Conservation (phyloP, 2,329 filamentous ascomycete genomes). For the Penicillium sp. region DNA sequence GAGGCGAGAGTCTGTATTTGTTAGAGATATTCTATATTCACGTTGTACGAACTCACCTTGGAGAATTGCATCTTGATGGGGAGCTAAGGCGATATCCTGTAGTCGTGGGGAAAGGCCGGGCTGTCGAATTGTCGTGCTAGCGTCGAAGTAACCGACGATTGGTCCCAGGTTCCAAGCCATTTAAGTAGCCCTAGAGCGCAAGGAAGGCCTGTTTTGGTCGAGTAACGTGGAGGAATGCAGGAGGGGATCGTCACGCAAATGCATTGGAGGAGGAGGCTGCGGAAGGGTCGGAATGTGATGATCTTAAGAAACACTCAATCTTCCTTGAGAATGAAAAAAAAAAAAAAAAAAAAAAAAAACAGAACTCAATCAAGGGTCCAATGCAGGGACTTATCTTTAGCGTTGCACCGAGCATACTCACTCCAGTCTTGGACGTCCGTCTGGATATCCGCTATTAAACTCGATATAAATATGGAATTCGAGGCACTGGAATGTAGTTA, state of each 20-base stretch:
- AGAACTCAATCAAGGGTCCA: no score
- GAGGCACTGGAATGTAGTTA: no score
- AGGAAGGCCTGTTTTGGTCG: constrained; percentile 1
- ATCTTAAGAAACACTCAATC: background rate
- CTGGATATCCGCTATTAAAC: no score
- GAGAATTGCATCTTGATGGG: constrained; percentile 21
- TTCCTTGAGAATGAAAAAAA: no score
- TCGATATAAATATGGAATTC: no score
- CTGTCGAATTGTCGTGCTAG: background rate
- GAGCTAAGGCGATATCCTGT: constrained; percentile 1
- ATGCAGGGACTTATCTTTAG: no score
- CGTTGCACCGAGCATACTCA: no score
- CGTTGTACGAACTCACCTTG: constrained; percentile 8
- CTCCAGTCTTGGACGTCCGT: no score
- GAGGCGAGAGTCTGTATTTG: constrained; percentile 16
- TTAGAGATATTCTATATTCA: background rate
- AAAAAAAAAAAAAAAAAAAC: no score
- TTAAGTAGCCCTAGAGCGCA: constrained; percentile 13
- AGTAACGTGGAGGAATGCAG: constrained; percentile 17
- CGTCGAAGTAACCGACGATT: background rate
- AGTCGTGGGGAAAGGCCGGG: background rate
- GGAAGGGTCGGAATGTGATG: constrained; percentile 16
- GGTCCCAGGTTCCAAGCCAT: constrained; percentile 2
- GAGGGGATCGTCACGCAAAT: background rate
- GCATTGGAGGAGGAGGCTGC: constrained; percentile 1